Evolutionary conservation across 257 asterid species (phyloP).

Genomic region (Pogostemon cablin): DNA sequence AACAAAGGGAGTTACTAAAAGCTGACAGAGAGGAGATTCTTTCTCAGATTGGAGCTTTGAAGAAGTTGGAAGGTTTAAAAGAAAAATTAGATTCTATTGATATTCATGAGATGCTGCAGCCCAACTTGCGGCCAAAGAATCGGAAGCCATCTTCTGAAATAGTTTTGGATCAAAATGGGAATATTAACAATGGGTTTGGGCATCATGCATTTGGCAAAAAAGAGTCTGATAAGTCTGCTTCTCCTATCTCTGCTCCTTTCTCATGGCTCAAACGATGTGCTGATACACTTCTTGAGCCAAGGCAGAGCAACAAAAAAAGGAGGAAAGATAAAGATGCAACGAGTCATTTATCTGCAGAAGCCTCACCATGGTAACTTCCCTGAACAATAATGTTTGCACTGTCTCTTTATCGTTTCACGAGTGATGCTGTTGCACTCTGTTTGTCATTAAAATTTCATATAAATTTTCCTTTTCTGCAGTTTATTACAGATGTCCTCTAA

Average conservation of each 20-base stretch:
- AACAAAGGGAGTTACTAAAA: slow-evolving; percentile 82
- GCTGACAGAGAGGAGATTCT: slow-evolving; percentile 86
- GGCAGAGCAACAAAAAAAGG: slow-evolving; percentile 61
- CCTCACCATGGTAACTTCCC: slow-evolving; percentile 50
- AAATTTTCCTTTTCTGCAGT: slow-evolving; percentile 34
- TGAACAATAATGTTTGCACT: slow-evolving; percentile 17
- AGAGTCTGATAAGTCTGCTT: slow-evolving; percentile 49
- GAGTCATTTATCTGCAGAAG: slow-evolving; percentile 44
- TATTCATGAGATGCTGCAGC: slow-evolving; percentile 48
- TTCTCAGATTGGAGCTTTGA: slow-evolving; percentile 71
- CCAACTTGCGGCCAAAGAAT: slow-evolving; percentile 45
- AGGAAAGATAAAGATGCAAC: slow-evolving; percentile 53
- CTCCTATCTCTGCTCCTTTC: slow-evolving; percentile 77
- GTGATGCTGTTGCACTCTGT: background rate
- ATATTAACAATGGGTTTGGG: slow-evolving; percentile 45
- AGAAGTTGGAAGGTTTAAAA: slow-evolving; percentile 74
- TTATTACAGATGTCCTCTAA: slow-evolving; percentile 37
- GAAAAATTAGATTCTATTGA: slow-evolving; percentile 65
- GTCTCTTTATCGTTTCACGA: slow-evolving; percentile 5
- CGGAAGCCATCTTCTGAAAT: slow-evolving; percentile 41
- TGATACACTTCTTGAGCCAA: slow-evolving; percentile 79
- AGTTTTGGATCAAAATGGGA: slow-evolving; percentile 42
- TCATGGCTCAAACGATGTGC: slow-evolving; percentile 93
- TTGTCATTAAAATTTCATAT: slow-evolving; percentile 22
- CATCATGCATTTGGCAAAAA: slow-evolving; percentile 37